Base-by-base conservation (phyloP, 2,329 filamentous ascomycete species). In the Aspergillus pseudoglaucus region DNA sequence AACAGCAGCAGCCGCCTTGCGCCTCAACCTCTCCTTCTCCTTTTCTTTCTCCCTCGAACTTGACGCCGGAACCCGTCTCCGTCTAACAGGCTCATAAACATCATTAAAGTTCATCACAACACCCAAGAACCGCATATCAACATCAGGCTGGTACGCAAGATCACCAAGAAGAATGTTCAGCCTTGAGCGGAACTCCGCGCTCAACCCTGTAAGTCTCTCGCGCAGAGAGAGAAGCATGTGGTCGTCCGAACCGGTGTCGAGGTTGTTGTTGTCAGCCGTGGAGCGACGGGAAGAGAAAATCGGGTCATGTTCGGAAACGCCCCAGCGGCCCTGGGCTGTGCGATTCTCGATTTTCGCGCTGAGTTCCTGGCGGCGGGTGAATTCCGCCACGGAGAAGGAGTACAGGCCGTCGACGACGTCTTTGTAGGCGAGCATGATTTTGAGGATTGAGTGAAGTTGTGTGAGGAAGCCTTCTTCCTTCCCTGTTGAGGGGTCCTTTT, bases 61-160 rank as follows among this genome's bases (percentile, higher is more conserved):
- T n/a, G 62, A 57, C 23, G 52, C 60, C 12, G 60, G n/a, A 42
- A 25, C 49, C 33, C 65, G 61, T 49, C 78, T 71, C 70, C 83
- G 83, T 65, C 84, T 80, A 59, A 84, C 80, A 12, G 88, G 87
- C 68, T 88, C 81, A 68, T 97, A 97, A 22, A 95, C 87, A 65
- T 97, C 91, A 69, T 98, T 98, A 70, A 97, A 98, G 71, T 97
- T 98, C 89, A 98, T 97, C 37, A 93, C 88, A 42, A 97, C 90
- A 35, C 89, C 93, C 56, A 98, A 72, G 75, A 97, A 97, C 47
- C 91, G 80, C 83, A 98, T 88, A 67, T 98, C 93, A 45, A 90
- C 84, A 66, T 98, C 93, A 1, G 90, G 85, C 69, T 97, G 91
- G 70, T 94, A 91, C 7, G 89, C 87, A 53, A 98, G 69, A 66